Percentiles rank a stretch among this genome's conserved stretches.
Evolutionary conservation across 2,329 filamentous ascomycete species (phyloP).

Genomic region (Beauveria scarabaeidicola): DNA sequence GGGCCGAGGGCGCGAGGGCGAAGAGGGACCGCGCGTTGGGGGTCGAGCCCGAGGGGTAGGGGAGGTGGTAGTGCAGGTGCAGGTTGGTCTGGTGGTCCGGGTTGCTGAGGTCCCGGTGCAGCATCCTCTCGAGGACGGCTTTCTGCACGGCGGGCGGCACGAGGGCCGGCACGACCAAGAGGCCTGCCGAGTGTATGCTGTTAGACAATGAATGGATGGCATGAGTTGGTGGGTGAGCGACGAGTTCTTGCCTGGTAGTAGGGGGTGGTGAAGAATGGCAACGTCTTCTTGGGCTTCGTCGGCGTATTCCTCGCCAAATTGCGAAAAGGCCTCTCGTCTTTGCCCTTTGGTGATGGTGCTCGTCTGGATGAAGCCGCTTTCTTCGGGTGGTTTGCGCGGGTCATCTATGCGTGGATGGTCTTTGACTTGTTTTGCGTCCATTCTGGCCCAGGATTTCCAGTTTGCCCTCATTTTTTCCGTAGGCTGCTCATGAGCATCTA

Average conservation of each 20-base stretch:
- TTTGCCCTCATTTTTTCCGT: conserved; percentile 58
- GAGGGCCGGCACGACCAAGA: conserved; percentile 68
- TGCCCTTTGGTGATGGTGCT: conserved; percentile 34
- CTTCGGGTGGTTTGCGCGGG: conserved; percentile 27
- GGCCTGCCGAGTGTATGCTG: conserved; percentile 42
- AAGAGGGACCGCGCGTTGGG: conserved; percentile 42
- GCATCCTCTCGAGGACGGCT: conserved; percentile 59
- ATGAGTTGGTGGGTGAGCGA: background rate
- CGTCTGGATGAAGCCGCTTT: conserved; percentile 37
- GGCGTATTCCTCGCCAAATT: conserved; percentile 27
- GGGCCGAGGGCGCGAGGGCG: conserved; percentile 37
- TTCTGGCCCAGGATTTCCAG: conserved; percentile 68
- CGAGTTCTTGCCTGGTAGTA: conserved; percentile 55
- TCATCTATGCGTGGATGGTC: conserved; percentile 51
- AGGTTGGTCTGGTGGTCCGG: conserved; percentile 77
- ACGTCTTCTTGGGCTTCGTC: conserved; percentile 29
- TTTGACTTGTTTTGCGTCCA: conserved; percentile 43
- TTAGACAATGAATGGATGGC: background rate
- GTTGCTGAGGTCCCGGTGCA: conserved; percentile 69
- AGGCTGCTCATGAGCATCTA: conserved; percentile 73
- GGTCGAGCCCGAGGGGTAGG: conserved; percentile 38
- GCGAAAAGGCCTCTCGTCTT: conserved; percentile 35
- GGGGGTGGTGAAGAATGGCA: conserved; percentile 53
- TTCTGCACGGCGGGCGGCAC: conserved; percentile 62
- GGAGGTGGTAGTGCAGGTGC: conserved; percentile 69